Evolutionary conservation across 257 asterid species (phyloP), one percentile per base, ranked within the genome.

Genomic region (Penstemon barbatus): DNA sequence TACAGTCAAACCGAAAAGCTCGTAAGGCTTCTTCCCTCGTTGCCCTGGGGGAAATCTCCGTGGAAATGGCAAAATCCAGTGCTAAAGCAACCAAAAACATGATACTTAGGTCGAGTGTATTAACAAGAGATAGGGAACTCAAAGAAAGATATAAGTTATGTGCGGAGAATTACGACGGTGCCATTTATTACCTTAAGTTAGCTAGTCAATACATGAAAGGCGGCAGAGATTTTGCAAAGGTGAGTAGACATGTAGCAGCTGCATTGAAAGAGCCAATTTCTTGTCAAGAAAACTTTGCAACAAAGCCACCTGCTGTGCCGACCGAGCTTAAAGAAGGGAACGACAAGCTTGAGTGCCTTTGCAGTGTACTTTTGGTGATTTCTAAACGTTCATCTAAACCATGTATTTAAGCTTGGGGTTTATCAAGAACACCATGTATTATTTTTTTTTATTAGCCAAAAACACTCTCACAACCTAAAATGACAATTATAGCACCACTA

Each of bases 271-370:
- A 69, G 58, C 52, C 72, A 4, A 36, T 69, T 49, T 15, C 59
- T 53, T 75, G 79, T 7, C n/a, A 55, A 2, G 42, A 52, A 18
- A 57, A 59, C 53, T 75, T 63, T 41, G 68, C 19, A 49, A 41
- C 10, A 9, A 18, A 25, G 18, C 12, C 15, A 41, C 38, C 46
- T 8, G 36, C 57, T 38, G 63, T 56, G 44, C 67, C 75, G 3
- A 12, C 40, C 4, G 41, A 5, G 25, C 45, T 75, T 50, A 63
- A 25, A 11, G 68, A 69, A 50, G 75, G 68, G 53, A 69, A 69
- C 25, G 60, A 55, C 15, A 64, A 37, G 72, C 12, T 75, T 71
- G 79, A 69, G 49, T 56, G 72, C 49, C 79, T 69, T 46, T 75
- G 71, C 38, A 57, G 72, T 40, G 71, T 69, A 7, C 46, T 69